These are phyloP conservation scores for Periconia sp. DNA, from an alignment of 2,329 filamentous ascomycete species.

Conservation along the genomic window DNA sequence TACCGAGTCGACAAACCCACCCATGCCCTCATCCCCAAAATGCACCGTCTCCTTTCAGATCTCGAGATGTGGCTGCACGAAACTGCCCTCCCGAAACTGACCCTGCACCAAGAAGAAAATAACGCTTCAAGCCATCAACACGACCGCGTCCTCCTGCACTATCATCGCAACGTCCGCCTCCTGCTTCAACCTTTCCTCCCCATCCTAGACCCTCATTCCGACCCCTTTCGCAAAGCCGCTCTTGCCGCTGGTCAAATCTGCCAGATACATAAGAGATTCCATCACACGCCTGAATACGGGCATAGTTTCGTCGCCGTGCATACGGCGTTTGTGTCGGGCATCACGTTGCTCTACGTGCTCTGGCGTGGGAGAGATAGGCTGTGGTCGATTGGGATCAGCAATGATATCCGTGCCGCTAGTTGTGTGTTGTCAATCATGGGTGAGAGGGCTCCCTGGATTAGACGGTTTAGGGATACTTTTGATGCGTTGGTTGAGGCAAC, in stretches of 20 bases:
- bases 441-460: constrained; percentile 51
- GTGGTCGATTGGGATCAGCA: constrained; percentile 53
- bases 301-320: constrained; percentile 50
- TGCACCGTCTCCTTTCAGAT: constrained; percentile 49
- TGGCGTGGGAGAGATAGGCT: constrained; percentile 49
- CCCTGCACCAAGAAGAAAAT: no score
- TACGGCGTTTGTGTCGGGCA: constrained; percentile 48
- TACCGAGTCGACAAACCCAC: constrained; percentile 54
- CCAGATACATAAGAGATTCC: constrained; percentile 47
- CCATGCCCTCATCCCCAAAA: constrained; percentile 49
- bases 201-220: constrained; percentile 49
- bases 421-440: constrained; percentile 54
- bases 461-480: constrained; percentile 14
- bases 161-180: constrained; percentile 53
- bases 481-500: constrained; percentile 16
- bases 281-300: constrained; percentile 45
- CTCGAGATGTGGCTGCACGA: constrained; percentile 52
- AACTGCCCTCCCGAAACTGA: constrained; percentile 31
- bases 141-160: constrained; percentile 54
- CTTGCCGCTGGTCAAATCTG: constrained; percentile 46
- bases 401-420: constrained; percentile 54
- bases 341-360: constrained; percentile 44
- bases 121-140: constrained; percentile 35
- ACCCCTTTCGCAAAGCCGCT: constrained; percentile 50
- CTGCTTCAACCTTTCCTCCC: constrained; percentile 55